These are phyloP conservation scores for Fraxinus quadrangulata DNA, from an alignment of 257 asterid species.

Conservation along the genomic window DNA sequence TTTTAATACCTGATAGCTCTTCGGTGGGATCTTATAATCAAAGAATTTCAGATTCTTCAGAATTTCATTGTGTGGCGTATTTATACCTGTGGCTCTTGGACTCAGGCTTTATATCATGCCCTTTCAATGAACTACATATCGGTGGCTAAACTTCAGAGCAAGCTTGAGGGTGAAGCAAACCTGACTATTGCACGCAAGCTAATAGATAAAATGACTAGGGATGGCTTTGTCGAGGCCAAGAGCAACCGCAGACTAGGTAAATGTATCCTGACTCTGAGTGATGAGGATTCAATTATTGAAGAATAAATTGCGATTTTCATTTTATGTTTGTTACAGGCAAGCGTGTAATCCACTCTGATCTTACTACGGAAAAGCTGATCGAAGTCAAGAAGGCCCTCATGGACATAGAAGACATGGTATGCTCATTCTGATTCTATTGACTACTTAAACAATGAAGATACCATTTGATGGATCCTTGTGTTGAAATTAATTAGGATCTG, in stretches of 20 bases:
- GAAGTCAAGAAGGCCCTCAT: constrained; percentile 68
- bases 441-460: constrained; percentile 14
- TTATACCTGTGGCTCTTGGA: constrained; percentile 14
- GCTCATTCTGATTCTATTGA: constrained; percentile 4
- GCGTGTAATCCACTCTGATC: constrained; percentile 88
- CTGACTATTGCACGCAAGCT: constrained; percentile 65
- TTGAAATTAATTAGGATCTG: constrained; percentile 49
- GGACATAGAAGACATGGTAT: constrained; percentile 59
- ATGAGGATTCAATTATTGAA: constrained; percentile 3
- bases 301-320: constrained; percentile 9
- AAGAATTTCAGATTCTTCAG: not conserved
- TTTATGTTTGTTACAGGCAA: constrained; percentile 55
- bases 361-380: constrained; percentile 61
- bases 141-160: constrained; percentile 68
- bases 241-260: constrained; percentile 82
- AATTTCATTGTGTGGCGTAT: not conserved
- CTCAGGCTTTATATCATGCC: constrained; percentile 84
- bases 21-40: constrained; percentile 10
- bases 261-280: not conserved
- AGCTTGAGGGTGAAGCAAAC: constrained; percentile 76
- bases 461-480: constrained; percentile 17
- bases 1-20: not conserved
- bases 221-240: constrained; percentile 75
- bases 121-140: constrained; percentile 79
- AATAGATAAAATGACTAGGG: constrained; percentile 80